Conservation (phyloP, 78 protist species). For the Goniomonas avonlea region DNA sequence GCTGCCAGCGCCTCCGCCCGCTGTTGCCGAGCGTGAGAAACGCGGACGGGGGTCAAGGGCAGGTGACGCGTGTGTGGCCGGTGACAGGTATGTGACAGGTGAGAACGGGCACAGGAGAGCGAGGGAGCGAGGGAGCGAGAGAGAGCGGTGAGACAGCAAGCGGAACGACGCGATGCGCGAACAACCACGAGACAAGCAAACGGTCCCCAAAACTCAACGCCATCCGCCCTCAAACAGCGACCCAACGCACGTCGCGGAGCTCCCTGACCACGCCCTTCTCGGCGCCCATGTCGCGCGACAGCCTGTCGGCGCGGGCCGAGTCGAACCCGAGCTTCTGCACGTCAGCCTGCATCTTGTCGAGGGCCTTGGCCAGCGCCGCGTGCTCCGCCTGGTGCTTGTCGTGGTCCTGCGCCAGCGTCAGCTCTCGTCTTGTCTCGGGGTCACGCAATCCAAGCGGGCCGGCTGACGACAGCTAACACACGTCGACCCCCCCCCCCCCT, state of each 20-base stretch:
- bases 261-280: not conserved
- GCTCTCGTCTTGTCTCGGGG: not conserved
- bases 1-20: not conserved
- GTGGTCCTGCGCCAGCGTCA: not conserved
- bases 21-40: not conserved
- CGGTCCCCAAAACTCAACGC: too few species aligned
- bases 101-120: not conserved
- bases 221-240: too few species aligned
- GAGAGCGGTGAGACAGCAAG: not conserved
- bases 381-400: too few species aligned
- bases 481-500: too few species aligned
- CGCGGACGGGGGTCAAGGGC: too few species aligned
- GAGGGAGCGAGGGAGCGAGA: not conserved
- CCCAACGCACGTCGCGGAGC: not conserved
- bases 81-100: not conserved
- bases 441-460: too few species aligned
- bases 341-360: conserved; percentile 28
- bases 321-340: not conserved
- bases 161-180: not conserved
- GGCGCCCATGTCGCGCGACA: not conserved
- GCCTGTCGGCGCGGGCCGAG: not conserved
- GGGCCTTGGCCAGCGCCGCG: not conserved
- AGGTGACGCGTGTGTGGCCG: too few species aligned
- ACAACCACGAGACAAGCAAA: too few species aligned
- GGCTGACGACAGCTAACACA: too few species aligned